Conservation (phyloP, 495 filamentous ascomycete genomes). For the Neurospora discreta region DNA sequence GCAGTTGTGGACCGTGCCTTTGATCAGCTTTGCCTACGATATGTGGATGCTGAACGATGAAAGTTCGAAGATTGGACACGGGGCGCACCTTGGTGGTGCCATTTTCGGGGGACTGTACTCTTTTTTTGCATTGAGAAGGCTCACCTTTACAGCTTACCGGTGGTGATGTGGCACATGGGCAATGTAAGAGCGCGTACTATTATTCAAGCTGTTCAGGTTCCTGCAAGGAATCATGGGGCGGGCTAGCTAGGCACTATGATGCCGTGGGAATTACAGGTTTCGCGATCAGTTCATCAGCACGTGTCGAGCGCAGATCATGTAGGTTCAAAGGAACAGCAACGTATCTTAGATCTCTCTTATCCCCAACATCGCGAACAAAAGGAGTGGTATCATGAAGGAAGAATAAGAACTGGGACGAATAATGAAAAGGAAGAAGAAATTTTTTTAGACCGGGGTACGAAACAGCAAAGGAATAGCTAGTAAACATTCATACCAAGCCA, state of each 20-base stretch:
- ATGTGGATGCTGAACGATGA: not conserved
- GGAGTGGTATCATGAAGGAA: not conserved
- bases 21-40: not conserved
- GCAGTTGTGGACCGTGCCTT: not conserved
- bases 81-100: not conserved
- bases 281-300: not conserved
- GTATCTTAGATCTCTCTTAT: not conserved
- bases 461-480: not conserved
- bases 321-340: not conserved
- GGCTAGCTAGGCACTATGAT: not conserved
- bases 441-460: not conserved
- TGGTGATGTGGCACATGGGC: not conserved
- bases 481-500: not conserved
- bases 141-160: not conserved
- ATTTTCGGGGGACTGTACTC: not conserved
- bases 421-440: no score
- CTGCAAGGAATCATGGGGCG: not conserved
- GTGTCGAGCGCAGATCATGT: not conserved
- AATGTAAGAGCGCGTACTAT: not conserved
- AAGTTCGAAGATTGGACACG: not conserved
- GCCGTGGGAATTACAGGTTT: not conserved
- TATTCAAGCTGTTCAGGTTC: not conserved
- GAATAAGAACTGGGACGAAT: not conserved
- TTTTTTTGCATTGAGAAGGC: not conserved
- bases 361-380: not conserved